These are phyloP conservation scores for Candida pseudoglaebosa DNA, from an alignment of 805 yeast genomes.

Conservation along the genomic window DNA sequence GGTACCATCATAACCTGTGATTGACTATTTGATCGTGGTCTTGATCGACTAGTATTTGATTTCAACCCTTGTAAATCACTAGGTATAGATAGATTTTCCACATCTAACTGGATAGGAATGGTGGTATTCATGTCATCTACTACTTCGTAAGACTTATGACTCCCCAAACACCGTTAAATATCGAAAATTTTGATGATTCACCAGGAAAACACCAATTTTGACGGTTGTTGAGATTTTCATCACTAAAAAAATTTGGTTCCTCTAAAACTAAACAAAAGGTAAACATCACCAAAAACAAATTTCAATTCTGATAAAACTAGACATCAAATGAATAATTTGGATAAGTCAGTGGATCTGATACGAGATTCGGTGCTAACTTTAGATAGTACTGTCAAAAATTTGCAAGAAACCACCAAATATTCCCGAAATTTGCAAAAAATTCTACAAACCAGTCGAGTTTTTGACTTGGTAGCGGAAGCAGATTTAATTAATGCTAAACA, in stretches of 20 bases:
- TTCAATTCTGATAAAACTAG: too few species aligned
- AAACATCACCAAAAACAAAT: too few species aligned
- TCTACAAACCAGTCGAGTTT: conserved; percentile 43
- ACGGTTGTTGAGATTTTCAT: too few species aligned
- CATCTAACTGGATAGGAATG: conserved; percentile 21
- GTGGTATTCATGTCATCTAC: conserved; percentile 10
- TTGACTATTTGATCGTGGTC: conserved; percentile 39
- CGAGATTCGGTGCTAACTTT: conserved; percentile 31
- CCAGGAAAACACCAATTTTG: neutral
- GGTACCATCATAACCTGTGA: conserved; percentile 33
- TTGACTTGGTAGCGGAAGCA: conserved; percentile 48
- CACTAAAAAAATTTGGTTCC: too few species aligned
- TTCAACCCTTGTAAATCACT: neutral
- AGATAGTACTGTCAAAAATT: conserved; percentile 25
- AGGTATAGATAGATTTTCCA: conserved; percentile 5
- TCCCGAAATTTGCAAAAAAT: conserved; percentile 36
- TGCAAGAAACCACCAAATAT: conserved; percentile 37
- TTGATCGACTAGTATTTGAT: conserved; percentile 8
- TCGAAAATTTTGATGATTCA: neutral
- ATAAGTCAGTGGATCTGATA: conserved; percentile 29
- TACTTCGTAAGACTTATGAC: too few species aligned
- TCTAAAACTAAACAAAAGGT: too few species aligned
- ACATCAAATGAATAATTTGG: conserved; percentile 8
- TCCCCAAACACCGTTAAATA: too few species aligned
- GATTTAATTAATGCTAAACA: conserved; percentile 41